These are phyloP conservation scores for Penicillium capsulatum DNA, from an alignment of 2,329 filamentous ascomycete species.

Conservation along the genomic window DNA sequence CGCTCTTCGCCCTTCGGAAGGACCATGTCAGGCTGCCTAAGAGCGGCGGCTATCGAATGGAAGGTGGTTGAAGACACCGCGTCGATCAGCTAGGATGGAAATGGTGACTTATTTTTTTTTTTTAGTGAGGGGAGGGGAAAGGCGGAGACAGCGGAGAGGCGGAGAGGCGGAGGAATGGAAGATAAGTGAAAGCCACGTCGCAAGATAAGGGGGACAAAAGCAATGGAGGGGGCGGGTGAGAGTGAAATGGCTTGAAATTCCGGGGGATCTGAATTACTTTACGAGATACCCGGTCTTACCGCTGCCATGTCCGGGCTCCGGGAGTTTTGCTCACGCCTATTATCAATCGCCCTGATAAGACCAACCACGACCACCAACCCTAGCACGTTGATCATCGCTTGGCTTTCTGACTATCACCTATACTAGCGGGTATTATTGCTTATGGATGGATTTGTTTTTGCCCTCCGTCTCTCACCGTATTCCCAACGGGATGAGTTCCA, in stretches of 20 bases:
- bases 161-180: constrained; percentile 2
- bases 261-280: too few species aligned
- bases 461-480: neutral
- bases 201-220: constrained; percentile 5
- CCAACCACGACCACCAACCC: constrained; percentile 29
- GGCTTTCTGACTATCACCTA: neutral
- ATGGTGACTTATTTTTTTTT: neutral
- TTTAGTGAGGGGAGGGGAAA: constrained; percentile 10
- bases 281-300: too few species aligned
- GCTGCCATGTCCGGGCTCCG: too few species aligned
- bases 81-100: neutral
- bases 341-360: constrained; percentile 25
- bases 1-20: constrained; percentile 43
- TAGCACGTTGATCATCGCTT: constrained; percentile 27
- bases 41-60: constrained; percentile 9
- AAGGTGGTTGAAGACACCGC: constrained; percentile 1
- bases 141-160: constrained; percentile 11
- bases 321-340: constrained; percentile 12
- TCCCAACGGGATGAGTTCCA: constrained; percentile 16
- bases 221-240: neutral
- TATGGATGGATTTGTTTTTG: too few species aligned
- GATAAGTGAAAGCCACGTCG: constrained; percentile 8
- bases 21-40: constrained; percentile 38
- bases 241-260: too few species aligned
- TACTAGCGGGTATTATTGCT: too few species aligned